These are phyloP conservation scores for Arthrobotrys sinensis DNA, from an alignment of 2,329 filamentous ascomycete genomes.

Conservation along the genomic window DNA sequence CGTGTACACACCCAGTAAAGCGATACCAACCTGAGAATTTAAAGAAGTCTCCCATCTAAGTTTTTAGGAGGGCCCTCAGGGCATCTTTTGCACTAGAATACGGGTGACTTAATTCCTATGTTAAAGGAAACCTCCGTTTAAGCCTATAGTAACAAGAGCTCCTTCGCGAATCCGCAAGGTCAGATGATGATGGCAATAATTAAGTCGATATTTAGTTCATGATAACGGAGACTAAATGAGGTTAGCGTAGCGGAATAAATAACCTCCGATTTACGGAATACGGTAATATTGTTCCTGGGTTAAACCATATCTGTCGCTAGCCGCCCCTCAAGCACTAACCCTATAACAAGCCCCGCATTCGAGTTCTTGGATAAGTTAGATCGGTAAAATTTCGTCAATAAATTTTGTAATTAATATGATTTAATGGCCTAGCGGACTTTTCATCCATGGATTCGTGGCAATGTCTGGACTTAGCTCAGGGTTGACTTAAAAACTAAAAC, in stretches of 20 bases:
- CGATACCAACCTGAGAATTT: too few relatives aligned
- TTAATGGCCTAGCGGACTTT: not conserved
- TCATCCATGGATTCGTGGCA: not conserved
- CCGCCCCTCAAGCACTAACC: conserved; percentile 28
- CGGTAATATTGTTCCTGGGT: not conserved
- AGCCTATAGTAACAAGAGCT: too few relatives aligned
- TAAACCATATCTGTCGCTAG: not conserved
- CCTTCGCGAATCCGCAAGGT: too few relatives aligned
- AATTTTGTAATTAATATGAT: not conserved
- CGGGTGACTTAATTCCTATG: too few relatives aligned
- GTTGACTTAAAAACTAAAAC: not conserved
- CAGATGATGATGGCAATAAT: too few relatives aligned
- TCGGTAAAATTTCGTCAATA: not conserved
- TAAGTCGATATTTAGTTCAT: too few relatives aligned
- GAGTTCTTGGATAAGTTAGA: conserved; percentile 11
- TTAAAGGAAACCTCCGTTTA: too few relatives aligned
- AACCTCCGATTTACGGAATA: not conserved
- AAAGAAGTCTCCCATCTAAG: too few relatives aligned
- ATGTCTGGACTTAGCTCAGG: not conserved
- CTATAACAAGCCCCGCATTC: conserved; percentile 15
- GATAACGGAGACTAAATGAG: not conserved
- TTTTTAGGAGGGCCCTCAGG: too few relatives aligned
- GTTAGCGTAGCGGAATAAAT: not conserved
- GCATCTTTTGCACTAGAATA: too few relatives aligned
- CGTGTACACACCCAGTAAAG: too few relatives aligned